These are phyloP conservation scores for Tarenaya hassleriana DNA, from an alignment of 345 rosid genomes.

Conservation along the genomic window DNA sequence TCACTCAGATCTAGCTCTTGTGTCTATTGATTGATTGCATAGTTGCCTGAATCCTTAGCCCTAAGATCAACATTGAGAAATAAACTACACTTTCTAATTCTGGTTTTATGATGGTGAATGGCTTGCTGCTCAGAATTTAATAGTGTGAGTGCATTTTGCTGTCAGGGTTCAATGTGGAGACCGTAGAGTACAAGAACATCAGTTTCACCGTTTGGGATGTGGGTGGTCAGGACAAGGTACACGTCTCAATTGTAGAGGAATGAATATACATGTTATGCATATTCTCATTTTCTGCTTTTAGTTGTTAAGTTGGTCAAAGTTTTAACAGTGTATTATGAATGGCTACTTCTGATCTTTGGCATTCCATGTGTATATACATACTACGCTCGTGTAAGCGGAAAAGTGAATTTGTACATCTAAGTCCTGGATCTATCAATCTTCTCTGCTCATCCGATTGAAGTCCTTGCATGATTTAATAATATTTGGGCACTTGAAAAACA, in stretches of 20 bases:
- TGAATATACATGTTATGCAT: neutral
- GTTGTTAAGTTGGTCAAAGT: slow-evolving; percentile 3
- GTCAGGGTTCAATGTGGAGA: slow-evolving; percentile 83
- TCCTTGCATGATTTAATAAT: neutral
- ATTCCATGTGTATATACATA: neutral
- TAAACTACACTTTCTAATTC: neutral
- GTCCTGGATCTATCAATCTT: neutral
- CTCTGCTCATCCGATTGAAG: neutral
- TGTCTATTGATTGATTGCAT: slow-evolving; percentile 6
- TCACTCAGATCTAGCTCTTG: slow-evolving; percentile 1
- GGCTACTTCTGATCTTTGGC: neutral
- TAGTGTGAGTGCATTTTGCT: slow-evolving; percentile 5
- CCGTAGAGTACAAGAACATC: slow-evolving; percentile 90
- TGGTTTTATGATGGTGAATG: neutral
- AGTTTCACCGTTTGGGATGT: slow-evolving; percentile 77
- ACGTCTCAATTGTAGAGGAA: slow-evolving; percentile 6
- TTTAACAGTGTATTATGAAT: slow-evolving; percentile 1
- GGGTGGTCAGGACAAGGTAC: slow-evolving; percentile 93
- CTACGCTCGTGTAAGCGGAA: neutral
- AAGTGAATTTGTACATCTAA: neutral
- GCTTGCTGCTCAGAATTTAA: neutral
- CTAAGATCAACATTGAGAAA: no score
- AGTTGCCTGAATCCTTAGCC: no score
- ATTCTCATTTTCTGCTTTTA: neutral
- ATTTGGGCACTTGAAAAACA: slow-evolving; percentile 21